phyloP scores from a whole-genome alignment of 2,329 filamentous ascomycete genomes.

The Aspergillus fijiensis region DNA sequence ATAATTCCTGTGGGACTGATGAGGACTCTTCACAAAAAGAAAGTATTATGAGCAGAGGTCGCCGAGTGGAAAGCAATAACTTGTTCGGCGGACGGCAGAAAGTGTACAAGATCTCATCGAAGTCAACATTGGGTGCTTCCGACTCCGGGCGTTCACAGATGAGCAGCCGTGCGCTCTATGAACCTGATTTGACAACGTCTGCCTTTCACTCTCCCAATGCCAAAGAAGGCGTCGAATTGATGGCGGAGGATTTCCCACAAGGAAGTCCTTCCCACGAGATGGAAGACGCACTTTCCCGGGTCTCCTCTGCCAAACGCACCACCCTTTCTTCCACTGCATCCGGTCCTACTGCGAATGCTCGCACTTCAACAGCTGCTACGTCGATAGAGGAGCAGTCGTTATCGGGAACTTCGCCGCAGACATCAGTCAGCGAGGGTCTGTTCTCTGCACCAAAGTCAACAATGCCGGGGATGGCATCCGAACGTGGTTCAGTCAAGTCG shows the following conservation, averaged over 20 bases:
- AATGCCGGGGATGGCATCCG: constrained; percentile 45
- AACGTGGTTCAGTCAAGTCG: constrained; percentile 67
- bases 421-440: constrained; percentile 21
- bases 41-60: constrained; percentile 80
- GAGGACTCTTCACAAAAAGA: constrained; percentile 59
- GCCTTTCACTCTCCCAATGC: constrained; percentile 74
- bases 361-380: constrained; percentile 83
- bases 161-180: constrained; percentile 71
- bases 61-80: constrained; percentile 85
- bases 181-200: constrained; percentile 80
- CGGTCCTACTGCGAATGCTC: constrained; percentile 63
- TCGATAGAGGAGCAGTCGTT: constrained; percentile 73
- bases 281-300: constrained; percentile 53
- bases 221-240: constrained; percentile 51
- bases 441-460: constrained; percentile 27
- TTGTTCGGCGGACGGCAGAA: constrained; percentile 95
- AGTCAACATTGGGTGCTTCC: constrained; percentile 37
- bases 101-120: constrained; percentile 77
- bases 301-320: constrained; percentile 73
- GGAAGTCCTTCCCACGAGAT: constrained; percentile 42
- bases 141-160: constrained; percentile 47
- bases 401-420: constrained; percentile 26
- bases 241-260: constrained; percentile 40
- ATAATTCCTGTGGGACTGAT: constrained; percentile 62
- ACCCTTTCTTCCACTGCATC: constrained; percentile 84